These are phyloP conservation scores for Arctium lappa DNA, from an alignment of 129 eudicot genomes.

Conservation along the genomic window DNA sequence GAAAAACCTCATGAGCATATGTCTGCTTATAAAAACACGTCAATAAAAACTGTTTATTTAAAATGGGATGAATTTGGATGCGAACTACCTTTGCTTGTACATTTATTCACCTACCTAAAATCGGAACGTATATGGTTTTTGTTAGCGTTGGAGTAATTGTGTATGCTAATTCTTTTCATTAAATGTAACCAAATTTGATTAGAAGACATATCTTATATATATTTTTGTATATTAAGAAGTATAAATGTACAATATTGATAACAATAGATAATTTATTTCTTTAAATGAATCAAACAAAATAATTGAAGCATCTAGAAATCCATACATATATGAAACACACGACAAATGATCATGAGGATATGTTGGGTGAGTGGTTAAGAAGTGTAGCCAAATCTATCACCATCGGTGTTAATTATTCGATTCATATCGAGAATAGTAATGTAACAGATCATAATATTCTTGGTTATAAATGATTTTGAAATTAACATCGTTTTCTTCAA, in stretches of 20 bases:
- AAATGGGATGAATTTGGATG: background rate
- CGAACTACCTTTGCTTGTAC: background rate
- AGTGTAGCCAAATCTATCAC: background rate
- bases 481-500: background rate
- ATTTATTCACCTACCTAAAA: background rate
- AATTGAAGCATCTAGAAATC: conserved; percentile 10
- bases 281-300: background rate
- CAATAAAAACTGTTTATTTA: background rate
- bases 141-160: background rate
- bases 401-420: background rate
- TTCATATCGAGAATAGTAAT: background rate
- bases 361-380: background rate
- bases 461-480: background rate
- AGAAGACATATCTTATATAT: background rate
- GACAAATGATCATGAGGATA: conserved; percentile 3
- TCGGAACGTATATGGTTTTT: background rate
- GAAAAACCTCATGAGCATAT: background rate
- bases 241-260: background rate
- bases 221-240: background rate
- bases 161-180: background rate
- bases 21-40: background rate
- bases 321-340: background rate
- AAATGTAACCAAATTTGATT: background rate
- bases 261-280: background rate
- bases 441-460: background rate